Percentiles rank a stretch among this genome's conserved stretches.
Conservation (phyloP, 1,284 basidiomycete genomes). For the Apiotrichum gamsii region DNA sequence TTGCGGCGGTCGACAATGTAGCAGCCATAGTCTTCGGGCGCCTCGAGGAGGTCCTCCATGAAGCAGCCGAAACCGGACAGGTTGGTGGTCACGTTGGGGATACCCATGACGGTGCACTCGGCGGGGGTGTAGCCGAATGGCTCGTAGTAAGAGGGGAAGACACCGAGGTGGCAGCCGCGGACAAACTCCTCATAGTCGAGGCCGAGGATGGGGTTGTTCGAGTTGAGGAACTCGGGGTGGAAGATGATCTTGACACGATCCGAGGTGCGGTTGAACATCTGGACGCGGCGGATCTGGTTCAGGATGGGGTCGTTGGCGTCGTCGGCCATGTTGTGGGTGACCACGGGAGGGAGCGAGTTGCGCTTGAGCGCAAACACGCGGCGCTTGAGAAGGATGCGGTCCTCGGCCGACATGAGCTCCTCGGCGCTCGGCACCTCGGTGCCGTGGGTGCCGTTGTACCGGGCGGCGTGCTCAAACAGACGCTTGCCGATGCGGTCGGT, state of each 20-base stretch:
- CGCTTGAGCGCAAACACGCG: constrained; percentile 94
- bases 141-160: constrained; percentile 84
- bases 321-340: constrained; percentile 97
- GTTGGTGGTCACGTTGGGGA: constrained; percentile 94
- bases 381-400: constrained; percentile 91
- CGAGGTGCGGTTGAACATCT: constrained; percentile 74
- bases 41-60: constrained; percentile 98
- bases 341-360: constrained; percentile 83
- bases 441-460: constrained; percentile 70
- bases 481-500: constrained; percentile 85
- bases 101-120: constrained; percentile 76
- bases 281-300: constrained; percentile 87
- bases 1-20: constrained; percentile 92
- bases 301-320: constrained; percentile 87
- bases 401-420: constrained; percentile 78
- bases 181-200: constrained; percentile 99
- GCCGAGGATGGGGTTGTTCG: constrained; percentile 93
- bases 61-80: constrained; percentile 96
- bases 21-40: constrained; percentile 67
- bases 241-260: constrained; percentile 96
- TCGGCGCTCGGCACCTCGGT: constrained; percentile 64
- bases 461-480: constrained; percentile 87
- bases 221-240: constrained; percentile 97
- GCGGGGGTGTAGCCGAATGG: constrained; percentile 53
- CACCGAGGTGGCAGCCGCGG: constrained; percentile 91